Conservation (phyloP, 176 grass and related monocot species). For the Pontederia paniculata region DNA sequence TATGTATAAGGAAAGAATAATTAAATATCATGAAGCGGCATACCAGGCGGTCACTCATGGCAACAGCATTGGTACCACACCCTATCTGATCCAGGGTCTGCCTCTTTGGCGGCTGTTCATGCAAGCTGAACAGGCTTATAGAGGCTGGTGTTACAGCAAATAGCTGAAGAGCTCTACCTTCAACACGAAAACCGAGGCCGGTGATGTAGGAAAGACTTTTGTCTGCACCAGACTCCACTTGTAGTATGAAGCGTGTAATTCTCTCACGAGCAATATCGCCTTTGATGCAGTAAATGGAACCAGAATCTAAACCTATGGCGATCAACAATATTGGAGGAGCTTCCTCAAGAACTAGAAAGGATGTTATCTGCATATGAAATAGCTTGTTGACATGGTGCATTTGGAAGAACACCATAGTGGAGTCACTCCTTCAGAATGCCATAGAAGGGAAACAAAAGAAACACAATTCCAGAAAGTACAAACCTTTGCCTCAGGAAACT, state of each 20-base stretch:
- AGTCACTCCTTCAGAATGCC: neutral
- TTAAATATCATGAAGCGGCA: constrained; percentile 1
- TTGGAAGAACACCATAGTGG: neutral
- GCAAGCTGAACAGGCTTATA: constrained; percentile 70
- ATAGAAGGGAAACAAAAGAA: neutral
- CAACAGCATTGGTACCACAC: constrained; percentile 55
- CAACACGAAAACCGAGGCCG: constrained; percentile 71
- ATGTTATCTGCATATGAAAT: constrained; percentile 56
- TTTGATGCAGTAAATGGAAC: constrained; percentile 96
- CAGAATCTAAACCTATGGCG: constrained; percentile 67
- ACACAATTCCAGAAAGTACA: neutral
- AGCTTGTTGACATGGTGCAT: constrained; percentile 12
- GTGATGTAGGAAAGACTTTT: constrained; percentile 35
- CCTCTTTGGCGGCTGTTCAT: constrained; percentile 69
- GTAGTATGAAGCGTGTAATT: constrained; percentile 83
- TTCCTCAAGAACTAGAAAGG: constrained; percentile 97
- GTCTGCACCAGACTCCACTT: constrained; percentile 46
- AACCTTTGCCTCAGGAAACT: constrained; percentile 89
- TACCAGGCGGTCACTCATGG: constrained; percentile 88
- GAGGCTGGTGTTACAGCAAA: constrained; percentile 75
- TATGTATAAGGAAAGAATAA: neutral
- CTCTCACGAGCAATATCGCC: constrained; percentile 81
- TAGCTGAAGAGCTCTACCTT: constrained; percentile 65
- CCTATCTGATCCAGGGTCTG: constrained; percentile 87
- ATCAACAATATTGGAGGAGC: constrained; percentile 78